Evolutionary conservation across 2,329 filamentous ascomycete species (phyloP).

Genomic region (Nemania sp.): DNA sequence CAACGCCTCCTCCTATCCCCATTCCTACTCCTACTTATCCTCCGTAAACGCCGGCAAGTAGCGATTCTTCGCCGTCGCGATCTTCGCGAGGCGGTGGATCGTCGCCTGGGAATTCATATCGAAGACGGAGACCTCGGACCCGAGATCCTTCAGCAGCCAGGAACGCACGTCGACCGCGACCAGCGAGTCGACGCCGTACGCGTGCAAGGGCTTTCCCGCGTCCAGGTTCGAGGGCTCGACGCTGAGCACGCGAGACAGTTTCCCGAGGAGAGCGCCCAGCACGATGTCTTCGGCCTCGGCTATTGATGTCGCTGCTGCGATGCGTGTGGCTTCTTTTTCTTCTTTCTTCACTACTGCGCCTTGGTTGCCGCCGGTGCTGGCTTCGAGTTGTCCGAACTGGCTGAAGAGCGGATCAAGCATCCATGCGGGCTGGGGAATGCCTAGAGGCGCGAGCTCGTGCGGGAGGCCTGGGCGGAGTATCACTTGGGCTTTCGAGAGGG

Average conservation of each 20-base stretch:
- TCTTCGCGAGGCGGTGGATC: conserved; percentile 31
- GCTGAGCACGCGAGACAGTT: conserved; percentile 32
- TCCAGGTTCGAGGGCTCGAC: conserved; percentile 32
- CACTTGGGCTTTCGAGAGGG: conserved; percentile 27
- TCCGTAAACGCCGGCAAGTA: conserved; percentile 21
- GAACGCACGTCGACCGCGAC: conserved; percentile 33
- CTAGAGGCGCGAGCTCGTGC: conserved; percentile 28
- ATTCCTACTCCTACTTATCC: background rate
- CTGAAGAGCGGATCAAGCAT: conserved; percentile 33
- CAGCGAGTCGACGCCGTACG: conserved; percentile 35
- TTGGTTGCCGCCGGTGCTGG: background rate
- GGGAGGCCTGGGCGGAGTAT: conserved; percentile 34
- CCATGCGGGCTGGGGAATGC: conserved; percentile 29
- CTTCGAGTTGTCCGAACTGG: conserved; percentile 26
- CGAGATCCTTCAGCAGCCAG: conserved; percentile 34
- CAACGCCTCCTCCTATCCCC: background rate
- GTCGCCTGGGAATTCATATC: conserved; percentile 33
- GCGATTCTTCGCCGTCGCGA: conserved; percentile 32
- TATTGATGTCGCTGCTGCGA: conserved; percentile 28
- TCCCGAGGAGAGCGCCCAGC: conserved; percentile 33
- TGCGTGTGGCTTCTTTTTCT: conserved; percentile 22
- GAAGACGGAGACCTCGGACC: conserved; percentile 34
- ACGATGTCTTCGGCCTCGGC: conserved; percentile 31
- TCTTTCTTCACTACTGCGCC: conserved; percentile 12
- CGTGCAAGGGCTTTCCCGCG: conserved; percentile 26